Evolutionary conservation across 1,284 basidiomycete genomes (phyloP).

Genomic region (Leccinum griseonigrum): DNA sequence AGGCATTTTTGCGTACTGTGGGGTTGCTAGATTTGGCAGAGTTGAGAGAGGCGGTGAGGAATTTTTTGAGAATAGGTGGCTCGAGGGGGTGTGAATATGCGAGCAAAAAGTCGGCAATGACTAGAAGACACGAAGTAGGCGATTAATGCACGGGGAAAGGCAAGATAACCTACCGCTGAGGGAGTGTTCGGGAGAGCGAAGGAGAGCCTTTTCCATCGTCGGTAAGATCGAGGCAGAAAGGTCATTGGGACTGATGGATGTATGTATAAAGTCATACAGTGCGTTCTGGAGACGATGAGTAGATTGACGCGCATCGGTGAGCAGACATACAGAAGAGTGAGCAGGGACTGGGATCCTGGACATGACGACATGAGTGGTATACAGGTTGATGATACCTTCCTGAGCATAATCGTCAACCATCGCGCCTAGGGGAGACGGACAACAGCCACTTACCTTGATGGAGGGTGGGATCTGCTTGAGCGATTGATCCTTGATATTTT

Average conservation of each 20-base stretch:
- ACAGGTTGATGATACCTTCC: slow-evolving; percentile 53
- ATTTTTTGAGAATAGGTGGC: slow-evolving; percentile 53
- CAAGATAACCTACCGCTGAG: slow-evolving; percentile 46
- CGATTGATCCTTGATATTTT: slow-evolving; percentile 45
- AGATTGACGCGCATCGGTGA: slow-evolving; percentile 5
- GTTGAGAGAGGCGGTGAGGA: slow-evolving; percentile 66
- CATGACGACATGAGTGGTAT: slow-evolving; percentile 52
- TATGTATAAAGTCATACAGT: slow-evolving; percentile 60
- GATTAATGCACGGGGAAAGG: neutral
- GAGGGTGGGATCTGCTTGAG: slow-evolving; percentile 17
- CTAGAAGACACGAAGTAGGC: slow-evolving; percentile 33
- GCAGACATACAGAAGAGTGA: slow-evolving; percentile 46
- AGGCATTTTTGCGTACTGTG: slow-evolving; percentile 56
- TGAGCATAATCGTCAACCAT: slow-evolving; percentile 25
- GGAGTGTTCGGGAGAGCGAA: slow-evolving; percentile 73
- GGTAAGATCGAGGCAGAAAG: slow-evolving; percentile 55
- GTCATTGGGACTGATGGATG: slow-evolving; percentile 49
- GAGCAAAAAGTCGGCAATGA: slow-evolving; percentile 53
- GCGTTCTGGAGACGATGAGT: slow-evolving; percentile 37
- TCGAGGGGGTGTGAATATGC: slow-evolving; percentile 58
- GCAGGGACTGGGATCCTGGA: slow-evolving; percentile 51
- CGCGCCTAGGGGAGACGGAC: fast-evolving
- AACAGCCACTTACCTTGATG: slow-evolving; percentile 19
- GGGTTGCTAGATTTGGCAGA: slow-evolving; percentile 78
- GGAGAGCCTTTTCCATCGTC: slow-evolving; percentile 67